These are phyloP conservation scores for Centrapalus pauciflorus DNA, from an alignment of 129 eudicot species.

Conservation along the genomic window DNA sequence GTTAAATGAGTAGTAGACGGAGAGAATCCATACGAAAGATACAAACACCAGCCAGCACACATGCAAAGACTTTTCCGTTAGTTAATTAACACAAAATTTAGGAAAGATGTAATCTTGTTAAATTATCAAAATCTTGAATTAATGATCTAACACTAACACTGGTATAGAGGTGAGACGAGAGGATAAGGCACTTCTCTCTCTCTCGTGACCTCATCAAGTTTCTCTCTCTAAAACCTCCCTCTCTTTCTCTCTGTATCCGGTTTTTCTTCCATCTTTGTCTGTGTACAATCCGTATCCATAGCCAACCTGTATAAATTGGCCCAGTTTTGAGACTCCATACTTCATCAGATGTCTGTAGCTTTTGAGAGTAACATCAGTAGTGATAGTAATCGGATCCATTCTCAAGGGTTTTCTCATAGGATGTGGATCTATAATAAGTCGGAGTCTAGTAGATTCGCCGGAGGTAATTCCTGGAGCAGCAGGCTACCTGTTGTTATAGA, in stretches of 20 bases:
- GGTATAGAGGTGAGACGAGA: constrained; percentile 13
- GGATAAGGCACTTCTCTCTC: constrained; percentile 58
- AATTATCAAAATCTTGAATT: constrained; percentile 24
- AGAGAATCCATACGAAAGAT: not conserved
- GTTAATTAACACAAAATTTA: not conserved
- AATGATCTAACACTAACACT: not conserved
- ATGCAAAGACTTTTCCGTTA: not conserved
- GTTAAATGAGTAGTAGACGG: not conserved
- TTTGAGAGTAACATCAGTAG: constrained; percentile 24
- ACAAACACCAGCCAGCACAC: no score
- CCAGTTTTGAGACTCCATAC: not conserved
- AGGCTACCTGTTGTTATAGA: constrained; percentile 12
- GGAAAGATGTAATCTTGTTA: constrained; percentile 27
- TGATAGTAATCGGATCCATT: constrained; percentile 36
- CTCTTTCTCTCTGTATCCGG: constrained; percentile 15
- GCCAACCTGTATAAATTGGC: not conserved
- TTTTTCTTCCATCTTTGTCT: constrained; percentile 7
- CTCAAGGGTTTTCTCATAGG: constrained; percentile 21
- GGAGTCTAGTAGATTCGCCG: constrained; percentile 30
- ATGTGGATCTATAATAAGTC: constrained; percentile 26
- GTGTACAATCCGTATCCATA: not conserved
- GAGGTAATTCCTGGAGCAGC: constrained; percentile 13
- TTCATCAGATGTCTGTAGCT: constrained; percentile 46
- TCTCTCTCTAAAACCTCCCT: constrained; percentile 14
- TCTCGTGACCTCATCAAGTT: not conserved